phyloP scores from a whole-genome alignment of 768 basidiomycete genomes.

The Solioccasus polychromus region DNA sequence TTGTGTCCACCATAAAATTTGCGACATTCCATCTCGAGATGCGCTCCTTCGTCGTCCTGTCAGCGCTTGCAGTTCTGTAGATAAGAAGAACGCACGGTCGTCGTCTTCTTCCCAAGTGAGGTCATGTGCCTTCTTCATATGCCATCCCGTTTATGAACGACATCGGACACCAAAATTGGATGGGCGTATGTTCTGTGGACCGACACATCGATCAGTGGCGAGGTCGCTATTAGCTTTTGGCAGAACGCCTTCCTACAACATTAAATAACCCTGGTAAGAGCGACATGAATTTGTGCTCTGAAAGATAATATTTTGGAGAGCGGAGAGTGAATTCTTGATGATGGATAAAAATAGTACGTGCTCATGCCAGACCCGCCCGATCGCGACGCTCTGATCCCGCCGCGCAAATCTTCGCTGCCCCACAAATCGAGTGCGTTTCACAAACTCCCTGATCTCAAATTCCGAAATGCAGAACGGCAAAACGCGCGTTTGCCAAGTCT shows the following conservation, averaged over 20 bases:
- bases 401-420: slow-evolving; percentile 22
- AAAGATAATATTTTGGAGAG: no score
- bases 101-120: no score
- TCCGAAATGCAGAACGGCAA: slow-evolving; percentile 49
- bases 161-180: no score
- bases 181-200: no score
- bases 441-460: slow-evolving; percentile 72
- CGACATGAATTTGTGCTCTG: no score
- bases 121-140: no score
- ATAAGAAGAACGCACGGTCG: no score
- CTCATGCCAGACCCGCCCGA: neutral
- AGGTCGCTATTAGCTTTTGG: no score
- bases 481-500: slow-evolving; percentile 41
- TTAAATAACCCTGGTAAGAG: no score
- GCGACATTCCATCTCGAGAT: slow-evolving; percentile 13
- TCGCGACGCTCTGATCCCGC: neutral
- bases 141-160: no score
- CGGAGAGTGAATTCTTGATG: neutral
- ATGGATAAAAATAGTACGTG: slow-evolving; percentile 35
- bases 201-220: no score
- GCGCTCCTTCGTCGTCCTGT: neutral
- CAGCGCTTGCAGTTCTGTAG: neutral
- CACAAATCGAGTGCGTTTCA: slow-evolving; percentile 48
- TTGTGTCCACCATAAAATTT: slow-evolving; percentile 36
- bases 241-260: no score